Conservation (phyloP, 352 stramenopile species). For the Peronosclerospora sorghi region DNA sequence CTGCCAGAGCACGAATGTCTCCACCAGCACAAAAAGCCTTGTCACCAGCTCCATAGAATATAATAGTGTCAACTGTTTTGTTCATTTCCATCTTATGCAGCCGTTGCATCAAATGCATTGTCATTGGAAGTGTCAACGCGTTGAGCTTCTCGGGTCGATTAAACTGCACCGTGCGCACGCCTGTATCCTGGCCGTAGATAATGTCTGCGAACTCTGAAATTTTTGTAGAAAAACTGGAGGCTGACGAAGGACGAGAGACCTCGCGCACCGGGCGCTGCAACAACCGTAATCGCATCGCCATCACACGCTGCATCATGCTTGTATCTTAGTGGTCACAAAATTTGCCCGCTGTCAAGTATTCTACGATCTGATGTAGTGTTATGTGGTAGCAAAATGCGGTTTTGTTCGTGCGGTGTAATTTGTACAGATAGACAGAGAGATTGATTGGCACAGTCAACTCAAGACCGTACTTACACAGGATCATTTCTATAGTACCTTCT, state of each 20-base stretch:
- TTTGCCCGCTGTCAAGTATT: too few relatives aligned
- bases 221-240: slow-evolving; percentile 25
- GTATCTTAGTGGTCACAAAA: slow-evolving; percentile 1
- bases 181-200: slow-evolving; percentile 65
- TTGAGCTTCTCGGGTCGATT: slow-evolving; percentile 89
- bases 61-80: slow-evolving; percentile 63
- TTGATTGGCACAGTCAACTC: too few relatives aligned
- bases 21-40: slow-evolving; percentile 93
- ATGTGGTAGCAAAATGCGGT: too few relatives aligned
- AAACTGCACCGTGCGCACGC: slow-evolving; percentile 77
- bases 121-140: slow-evolving; percentile 87
- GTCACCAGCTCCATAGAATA: slow-evolving; percentile 70
- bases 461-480: too few relatives aligned
- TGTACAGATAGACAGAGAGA: too few relatives aligned
- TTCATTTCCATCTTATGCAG: slow-evolving; percentile 77
- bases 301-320: slow-evolving; percentile 34
- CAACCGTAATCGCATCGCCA: slow-evolving; percentile 42
- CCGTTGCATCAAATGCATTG: slow-evolving; percentile 81
- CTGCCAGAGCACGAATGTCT: slow-evolving; percentile 88
- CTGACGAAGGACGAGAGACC: not conserved
- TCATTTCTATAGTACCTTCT: too few relatives aligned
- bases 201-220: slow-evolving; percentile 52
- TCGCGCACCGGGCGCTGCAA: slow-evolving; percentile 42
- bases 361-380: too few relatives aligned
- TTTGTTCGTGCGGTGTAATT: too few relatives aligned